phyloP scores from a whole-genome alignment of 495 filamentous ascomycete genomes.

The Pseudevernia furfuracea region DNA sequence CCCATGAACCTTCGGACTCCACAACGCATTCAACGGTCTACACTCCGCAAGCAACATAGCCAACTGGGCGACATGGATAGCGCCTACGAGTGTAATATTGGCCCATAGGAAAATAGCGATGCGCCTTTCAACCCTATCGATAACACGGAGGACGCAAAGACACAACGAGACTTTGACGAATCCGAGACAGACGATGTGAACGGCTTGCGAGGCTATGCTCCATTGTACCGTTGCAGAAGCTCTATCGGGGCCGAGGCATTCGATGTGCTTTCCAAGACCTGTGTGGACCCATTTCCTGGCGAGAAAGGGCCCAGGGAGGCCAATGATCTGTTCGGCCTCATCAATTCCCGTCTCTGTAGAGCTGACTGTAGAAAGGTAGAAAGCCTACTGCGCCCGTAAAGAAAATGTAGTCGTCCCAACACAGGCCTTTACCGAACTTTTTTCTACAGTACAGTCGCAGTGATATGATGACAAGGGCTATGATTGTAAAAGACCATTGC shows the following conservation, averaged over 20 bases:
- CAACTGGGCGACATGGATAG: constrained; percentile 3
- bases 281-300: constrained; percentile 7
- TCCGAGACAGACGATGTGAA: constrained; percentile 11
- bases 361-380: background rate
- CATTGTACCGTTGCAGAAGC: constrained; percentile 3
- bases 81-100: background rate
- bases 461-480: background rate
- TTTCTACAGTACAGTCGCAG: background rate
- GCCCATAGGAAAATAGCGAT: constrained; percentile 9
- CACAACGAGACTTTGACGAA: constrained; percentile 15
- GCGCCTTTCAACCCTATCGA: constrained; percentile 5
- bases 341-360: background rate
- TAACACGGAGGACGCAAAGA: constrained; percentile 10
- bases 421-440: background rate
- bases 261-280: constrained; percentile 13
- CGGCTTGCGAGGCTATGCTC: background rate
- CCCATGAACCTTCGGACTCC: constrained; percentile 2
- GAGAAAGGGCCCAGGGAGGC: background rate
- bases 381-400: background rate
- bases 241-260: constrained; percentile 4
- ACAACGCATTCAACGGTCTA: constrained; percentile 8
- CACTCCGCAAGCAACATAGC: constrained; percentile 13
- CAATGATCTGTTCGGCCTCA: background rate
- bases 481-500: background rate
- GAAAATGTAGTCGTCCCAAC: background rate